Base-by-base conservation (phyloP, 306 rosid species). In the Cucurbita argyrosperma region DNA sequence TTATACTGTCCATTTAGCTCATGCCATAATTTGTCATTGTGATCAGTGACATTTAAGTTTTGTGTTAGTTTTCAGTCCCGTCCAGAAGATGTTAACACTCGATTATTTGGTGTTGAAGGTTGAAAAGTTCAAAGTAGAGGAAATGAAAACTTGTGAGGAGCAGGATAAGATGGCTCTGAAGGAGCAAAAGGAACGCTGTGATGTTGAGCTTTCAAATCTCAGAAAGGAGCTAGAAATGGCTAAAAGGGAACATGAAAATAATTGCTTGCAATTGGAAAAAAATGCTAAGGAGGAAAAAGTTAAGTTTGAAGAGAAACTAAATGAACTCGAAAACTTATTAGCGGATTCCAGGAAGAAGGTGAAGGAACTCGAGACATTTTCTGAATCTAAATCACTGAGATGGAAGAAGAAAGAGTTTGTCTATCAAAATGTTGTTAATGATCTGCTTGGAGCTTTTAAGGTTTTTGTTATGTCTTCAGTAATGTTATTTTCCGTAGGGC, bases 341-440 rank as follows among this genome's bases (percentile, higher is more conserved):
- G 80, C 82, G 10, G 87, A 85, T 78, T 90, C 91, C 55, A 83
- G 85, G 83, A 81, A 83, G 82, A 87, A 82, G 79, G 84, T 85
- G 70, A 83, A 85, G 88, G 92, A 88, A 76, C 75, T 89, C 26
- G 93, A 95, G 84, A 51, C 89, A 76, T 87, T 80, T 81, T 85
- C 96, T 6, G 96, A 91, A 84, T 85, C 96, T 75, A 85, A 87
- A 82, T 84, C 77, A 80, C 72, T 78, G 85, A 89, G 84, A 72
- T 95, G 96, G 97, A 91, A 84, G 82, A 81, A 84, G 80, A 95
- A 85, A 85, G 99, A 95, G 77, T 75, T 58, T 51, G 79, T 77
- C 57, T 95, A 89, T 82, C 83, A 80, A 65, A 87, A 71, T 77
- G 85, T 83, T 70, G 71, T 91, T 46, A 79, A 80, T 69, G 49